Percentiles rank a stretch among this genome's conserved stretches.
Evolutionary conservation across 1,139 yeast genomes (phyloP).

Genomic region (Candida freyschussii): DNA sequence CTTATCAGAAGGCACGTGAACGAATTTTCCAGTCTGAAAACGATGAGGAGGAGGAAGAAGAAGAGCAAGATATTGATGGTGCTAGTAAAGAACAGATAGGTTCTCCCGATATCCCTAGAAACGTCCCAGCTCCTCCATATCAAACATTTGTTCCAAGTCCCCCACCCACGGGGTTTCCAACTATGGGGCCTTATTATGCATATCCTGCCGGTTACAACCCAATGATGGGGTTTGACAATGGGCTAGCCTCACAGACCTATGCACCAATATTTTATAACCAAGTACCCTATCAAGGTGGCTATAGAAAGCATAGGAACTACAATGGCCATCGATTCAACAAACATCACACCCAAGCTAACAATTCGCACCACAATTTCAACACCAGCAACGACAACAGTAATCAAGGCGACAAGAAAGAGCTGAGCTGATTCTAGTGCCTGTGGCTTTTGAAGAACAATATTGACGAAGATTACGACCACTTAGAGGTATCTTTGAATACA

Average conservation of each 20-base stretch:
- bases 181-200: background rate
- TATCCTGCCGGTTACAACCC: slow-evolving; percentile 4
- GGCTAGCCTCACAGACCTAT: too few relatives aligned
- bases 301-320: slow-evolving; percentile 8
- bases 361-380: slow-evolving; percentile 4
- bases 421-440: too few relatives aligned
- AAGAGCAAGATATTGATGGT: slow-evolving; percentile 21
- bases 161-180: background rate
- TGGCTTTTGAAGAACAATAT: too few relatives aligned
- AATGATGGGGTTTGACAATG: slow-evolving; percentile 6
- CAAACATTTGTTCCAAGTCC: background rate
- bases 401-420: background rate
- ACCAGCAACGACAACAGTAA: slow-evolving; percentile 3
- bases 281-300: slow-evolving; percentile 3
- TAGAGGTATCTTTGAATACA: too few relatives aligned
- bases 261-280: slow-evolving; percentile 8
- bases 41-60: slow-evolving; percentile 29
- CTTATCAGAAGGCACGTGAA: slow-evolving; percentile 41
- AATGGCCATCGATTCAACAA: too few relatives aligned
- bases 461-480: too few relatives aligned
- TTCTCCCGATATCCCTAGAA: slow-evolving; percentile 2
- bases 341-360: too few relatives aligned
- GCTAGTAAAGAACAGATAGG: too few relatives aligned
- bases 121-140: slow-evolving; percentile 2
- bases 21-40: slow-evolving; percentile 38